Evolutionary conservation across 305 asterid species (phyloP).

Genomic region (Fraxinus albicans): DNA sequence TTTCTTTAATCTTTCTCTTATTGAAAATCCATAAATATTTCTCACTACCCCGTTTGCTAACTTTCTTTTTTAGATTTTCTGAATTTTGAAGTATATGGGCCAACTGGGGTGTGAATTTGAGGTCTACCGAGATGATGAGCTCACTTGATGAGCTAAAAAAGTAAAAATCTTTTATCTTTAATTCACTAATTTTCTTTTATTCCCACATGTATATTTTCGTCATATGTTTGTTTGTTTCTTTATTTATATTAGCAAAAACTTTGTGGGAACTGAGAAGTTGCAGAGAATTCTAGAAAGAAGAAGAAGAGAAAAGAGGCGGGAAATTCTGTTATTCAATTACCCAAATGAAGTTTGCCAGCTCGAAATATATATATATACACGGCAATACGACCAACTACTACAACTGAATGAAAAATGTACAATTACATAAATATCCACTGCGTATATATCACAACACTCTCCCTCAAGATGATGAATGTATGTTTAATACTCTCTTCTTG

Average conservation of each 20-base stretch:
- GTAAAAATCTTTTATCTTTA: slow-evolving; percentile 30
- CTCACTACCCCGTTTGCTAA: background rate
- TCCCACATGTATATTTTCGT: background rate
- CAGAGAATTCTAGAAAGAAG: no score
- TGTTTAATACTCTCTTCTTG: no score
- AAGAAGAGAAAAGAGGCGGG: no score
- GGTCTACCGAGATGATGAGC: slow-evolving; percentile 83
- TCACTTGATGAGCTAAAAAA: slow-evolving; percentile 64
- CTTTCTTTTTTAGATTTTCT: background rate
- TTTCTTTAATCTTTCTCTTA: background rate
- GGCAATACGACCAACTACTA: no score
- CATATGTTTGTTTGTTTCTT: background rate
- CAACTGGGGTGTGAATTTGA: slow-evolving; percentile 77
- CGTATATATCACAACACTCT: no score
- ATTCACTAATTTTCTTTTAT: background rate
- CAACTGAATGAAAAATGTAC: no score
- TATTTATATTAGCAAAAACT: background rate
- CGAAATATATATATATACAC: no score
- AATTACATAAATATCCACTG: no score
- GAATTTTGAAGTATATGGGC: slow-evolving; percentile 63
- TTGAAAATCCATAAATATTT: background rate
- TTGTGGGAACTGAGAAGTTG: no score
- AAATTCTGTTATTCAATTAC: no score
- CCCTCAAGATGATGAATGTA: no score
- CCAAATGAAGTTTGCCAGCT: no score